These are phyloP conservation scores for Bisporella sp. DNA, from an alignment of 2,329 filamentous ascomycete genomes.

Conservation along the genomic window DNA sequence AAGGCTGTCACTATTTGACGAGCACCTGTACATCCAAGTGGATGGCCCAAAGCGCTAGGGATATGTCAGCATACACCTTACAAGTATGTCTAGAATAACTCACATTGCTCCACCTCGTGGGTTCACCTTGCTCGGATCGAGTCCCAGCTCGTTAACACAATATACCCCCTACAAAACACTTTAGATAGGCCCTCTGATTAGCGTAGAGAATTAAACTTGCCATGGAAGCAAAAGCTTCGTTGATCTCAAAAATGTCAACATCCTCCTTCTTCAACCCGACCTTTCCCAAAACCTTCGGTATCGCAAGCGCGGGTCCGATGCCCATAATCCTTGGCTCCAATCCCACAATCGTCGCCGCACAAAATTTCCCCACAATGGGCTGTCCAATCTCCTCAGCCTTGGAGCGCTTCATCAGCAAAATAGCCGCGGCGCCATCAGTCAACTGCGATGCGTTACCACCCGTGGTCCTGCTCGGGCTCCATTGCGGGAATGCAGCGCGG, in stretches of 20 bases:
- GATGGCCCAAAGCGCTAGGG: slow-evolving; percentile 72
- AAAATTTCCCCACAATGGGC: slow-evolving; percentile 84
- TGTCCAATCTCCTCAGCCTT: slow-evolving; percentile 70
- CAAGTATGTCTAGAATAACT: background rate
- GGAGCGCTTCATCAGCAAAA: slow-evolving; percentile 72
- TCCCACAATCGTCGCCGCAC: slow-evolving; percentile 74
- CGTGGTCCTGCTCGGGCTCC: slow-evolving; percentile 85
- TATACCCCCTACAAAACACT: slow-evolving; percentile 69
- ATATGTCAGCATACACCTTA: no score
- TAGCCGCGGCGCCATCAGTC: slow-evolving; percentile 90
- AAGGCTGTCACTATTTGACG: slow-evolving; percentile 87
- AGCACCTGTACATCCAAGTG: slow-evolving; percentile 86
- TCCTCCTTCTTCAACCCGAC: slow-evolving; percentile 77
- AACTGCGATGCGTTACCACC: slow-evolving; percentile 94
- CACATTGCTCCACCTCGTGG: slow-evolving; percentile 86
- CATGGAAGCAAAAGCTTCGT: slow-evolving; percentile 97
- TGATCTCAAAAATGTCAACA: slow-evolving; percentile 96
- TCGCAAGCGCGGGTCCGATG: slow-evolving; percentile 86
- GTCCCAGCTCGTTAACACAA: slow-evolving; percentile 79
- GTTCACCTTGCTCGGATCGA: slow-evolving; percentile 83
- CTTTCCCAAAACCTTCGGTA: slow-evolving; percentile 81
- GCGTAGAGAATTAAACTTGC: slow-evolving; percentile 41
- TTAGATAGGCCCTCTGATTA: background rate
- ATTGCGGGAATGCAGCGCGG: slow-evolving; percentile 79
- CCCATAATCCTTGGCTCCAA: slow-evolving; percentile 93